Evolutionary conservation across 345 rosid species (phyloP), one percentile per base, ranked within the genome.

Genomic region (Corchorus capsularis): DNA sequence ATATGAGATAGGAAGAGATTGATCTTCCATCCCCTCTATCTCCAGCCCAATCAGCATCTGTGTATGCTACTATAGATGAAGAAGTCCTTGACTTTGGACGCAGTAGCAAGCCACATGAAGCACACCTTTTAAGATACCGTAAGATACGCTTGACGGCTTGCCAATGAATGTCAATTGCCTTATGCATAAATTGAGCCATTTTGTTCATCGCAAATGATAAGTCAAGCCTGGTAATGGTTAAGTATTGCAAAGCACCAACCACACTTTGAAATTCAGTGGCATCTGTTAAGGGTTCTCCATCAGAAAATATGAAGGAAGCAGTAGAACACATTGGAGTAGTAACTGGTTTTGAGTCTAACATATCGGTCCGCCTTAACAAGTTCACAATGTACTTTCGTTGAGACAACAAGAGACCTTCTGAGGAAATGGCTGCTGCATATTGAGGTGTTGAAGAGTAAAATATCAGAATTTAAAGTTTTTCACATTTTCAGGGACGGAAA

Each of bases 231-330:
- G 71, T 67, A 6, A 67, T 37, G 0, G 32, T 0, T 9, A 67
- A 41, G 6, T 67, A 67, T 12, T 67, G 71, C 8, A 67, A 47
- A 8, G 71, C 71, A 13, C 71, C 71, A 67, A 67, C 8, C 4
- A 43, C 19, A n/a, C 54, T 41, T 4, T 54, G 2, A 5, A 41
- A 67, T 0, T 12, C 2, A 1, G 71, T 39, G 0, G 71, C 4
- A 67, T 7, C 43, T 0, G 2, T 2, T 3, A 59, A 8, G 0
- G 41, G 43, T 6, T 39, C 6, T 0, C 43, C 43, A 39, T 39
- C 43, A 39, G 4, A 6, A 4, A 39, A 39, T 1, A 6, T 0
- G 43, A 39, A 6, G 6, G 1, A 39, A 4, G 6, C 43, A 6
- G 2, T 3, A 39, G 43, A 39, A 0, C 5, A 0, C 43, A 39